A percentile compares a stretch with the other conserved stretches of the same genome.
Conservation (phyloP, 2,329 filamentous ascomycete genomes). For the Colletotrichum tamarilloi region DNA sequence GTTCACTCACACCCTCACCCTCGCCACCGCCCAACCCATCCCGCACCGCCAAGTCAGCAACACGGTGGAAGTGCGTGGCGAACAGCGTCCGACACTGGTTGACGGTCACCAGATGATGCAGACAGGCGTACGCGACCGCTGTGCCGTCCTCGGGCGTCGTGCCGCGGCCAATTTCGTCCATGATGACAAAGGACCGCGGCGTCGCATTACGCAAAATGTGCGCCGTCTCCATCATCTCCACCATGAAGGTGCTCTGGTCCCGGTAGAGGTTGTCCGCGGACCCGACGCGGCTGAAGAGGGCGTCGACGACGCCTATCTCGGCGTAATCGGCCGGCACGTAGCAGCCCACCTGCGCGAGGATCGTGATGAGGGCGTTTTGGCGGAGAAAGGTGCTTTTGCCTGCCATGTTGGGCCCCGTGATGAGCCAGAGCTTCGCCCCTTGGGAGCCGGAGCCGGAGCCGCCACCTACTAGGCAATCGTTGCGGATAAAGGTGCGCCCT, state of each 20-base stretch:
- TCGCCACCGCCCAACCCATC: conserved; percentile 53
- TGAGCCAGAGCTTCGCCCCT: conserved; percentile 68
- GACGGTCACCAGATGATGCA: conserved; percentile 83
- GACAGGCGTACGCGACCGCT: conserved; percentile 88
- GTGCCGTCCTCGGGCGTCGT: conserved; percentile 94
- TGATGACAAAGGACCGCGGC: conserved; percentile 88
- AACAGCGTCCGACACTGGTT: conserved; percentile 88
- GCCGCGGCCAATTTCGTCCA: conserved; percentile 97
- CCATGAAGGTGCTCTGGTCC: conserved; percentile 98
- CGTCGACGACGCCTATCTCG: conserved; percentile 91
- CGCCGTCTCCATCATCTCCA: conserved; percentile 98
- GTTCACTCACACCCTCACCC: conserved; percentile 36
- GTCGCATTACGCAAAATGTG: conserved; percentile 90
- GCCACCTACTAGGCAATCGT: conserved; percentile 82
- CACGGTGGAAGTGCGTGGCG: conserved; percentile 91
- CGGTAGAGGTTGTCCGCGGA: conserved; percentile 95
- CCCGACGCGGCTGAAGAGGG: conserved; percentile 92
- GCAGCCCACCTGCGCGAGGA: conserved; percentile 91
- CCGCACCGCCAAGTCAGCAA: conserved; percentile 79
- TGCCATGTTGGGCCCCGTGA: conserved; percentile 96
- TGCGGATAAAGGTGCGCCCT: conserved; percentile 84
- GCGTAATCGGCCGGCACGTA: conserved; percentile 92
- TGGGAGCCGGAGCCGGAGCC: conserved; percentile 61
- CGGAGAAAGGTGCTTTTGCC: conserved; percentile 96
- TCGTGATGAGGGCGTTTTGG: conserved; percentile 93